These are phyloP conservation scores for Colletotrichum tropicicola DNA, from an alignment of 2,329 filamentous ascomycete species.

Conservation along the genomic window DNA sequence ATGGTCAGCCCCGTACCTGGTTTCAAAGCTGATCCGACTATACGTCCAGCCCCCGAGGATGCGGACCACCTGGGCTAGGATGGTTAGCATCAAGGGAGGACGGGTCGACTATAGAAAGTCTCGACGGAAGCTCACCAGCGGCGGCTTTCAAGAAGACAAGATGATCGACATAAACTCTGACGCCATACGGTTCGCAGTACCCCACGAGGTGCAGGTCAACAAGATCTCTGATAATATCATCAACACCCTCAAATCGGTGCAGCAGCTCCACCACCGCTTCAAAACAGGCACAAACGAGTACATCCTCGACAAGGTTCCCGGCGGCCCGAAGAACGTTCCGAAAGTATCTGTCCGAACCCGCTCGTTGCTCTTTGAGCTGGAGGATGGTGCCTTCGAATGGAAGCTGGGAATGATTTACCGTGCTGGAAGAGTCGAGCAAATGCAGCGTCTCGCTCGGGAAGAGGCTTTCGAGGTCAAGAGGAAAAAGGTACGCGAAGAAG, in stretches of 20 bases:
- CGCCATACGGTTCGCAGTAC: slow-evolving; percentile 86
- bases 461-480: slow-evolving; percentile 90
- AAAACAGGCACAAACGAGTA: slow-evolving; percentile 88
- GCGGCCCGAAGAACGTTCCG: slow-evolving; percentile 86
- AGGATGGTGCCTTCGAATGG: slow-evolving; percentile 98
- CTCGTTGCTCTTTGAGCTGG: slow-evolving; percentile 88
- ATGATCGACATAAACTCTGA: slow-evolving; percentile 87
- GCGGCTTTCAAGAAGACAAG: slow-evolving; percentile 74
- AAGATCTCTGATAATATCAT: slow-evolving; percentile 93
- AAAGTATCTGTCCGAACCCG: slow-evolving; percentile 85
- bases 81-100: slow-evolving; percentile 84
- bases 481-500: slow-evolving; percentile 82
- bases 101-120: slow-evolving; percentile 84
- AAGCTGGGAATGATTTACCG: slow-evolving; percentile 95
- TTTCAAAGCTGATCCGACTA: slow-evolving; percentile 80
- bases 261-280: slow-evolving; percentile 95
- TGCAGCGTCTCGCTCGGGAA: slow-evolving; percentile 87
- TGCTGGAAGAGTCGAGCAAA: slow-evolving; percentile 86
- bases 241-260: slow-evolving; percentile 85
- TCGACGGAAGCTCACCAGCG: slow-evolving; percentile 70
- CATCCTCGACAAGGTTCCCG: slow-evolving; percentile 84
- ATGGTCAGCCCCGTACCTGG: slow-evolving; percentile 85
- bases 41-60: slow-evolving; percentile 90
- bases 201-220: slow-evolving; percentile 90
- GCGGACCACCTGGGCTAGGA: slow-evolving; percentile 83